Conservation (phyloP, 441 rosid species). For the Euphorbia schlechtendalii region DNA sequence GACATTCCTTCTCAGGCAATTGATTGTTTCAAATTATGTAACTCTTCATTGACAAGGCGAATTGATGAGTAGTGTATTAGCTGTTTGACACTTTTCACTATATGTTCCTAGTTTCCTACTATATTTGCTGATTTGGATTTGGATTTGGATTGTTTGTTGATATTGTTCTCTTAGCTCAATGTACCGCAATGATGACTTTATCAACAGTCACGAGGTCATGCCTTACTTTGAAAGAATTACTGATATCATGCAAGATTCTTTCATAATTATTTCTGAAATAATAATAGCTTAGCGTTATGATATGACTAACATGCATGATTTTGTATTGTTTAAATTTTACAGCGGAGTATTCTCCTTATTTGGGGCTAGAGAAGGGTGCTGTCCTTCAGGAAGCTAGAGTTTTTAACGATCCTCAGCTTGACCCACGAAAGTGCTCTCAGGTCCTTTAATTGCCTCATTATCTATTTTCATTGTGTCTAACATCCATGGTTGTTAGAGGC, state of each 20-base stretch:
- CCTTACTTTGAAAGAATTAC: background rate
- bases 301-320: slow-evolving; percentile 9
- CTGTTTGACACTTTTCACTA: background rate
- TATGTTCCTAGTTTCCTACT: background rate
- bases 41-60: background rate
- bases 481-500: no score
- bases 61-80: background rate
- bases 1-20: no score
- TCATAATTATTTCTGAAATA: slow-evolving; percentile 16
- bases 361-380: slow-evolving; percentile 98
- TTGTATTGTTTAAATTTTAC: slow-evolving; percentile 22
- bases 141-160: background rate
- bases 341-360: slow-evolving; percentile 94
- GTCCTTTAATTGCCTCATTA: slow-evolving; percentile 29
- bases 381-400: slow-evolving; percentile 98
- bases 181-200: background rate
- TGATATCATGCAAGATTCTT: slow-evolving; percentile 14
- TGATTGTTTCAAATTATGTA: no score
- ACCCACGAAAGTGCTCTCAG: slow-evolving; percentile 98
- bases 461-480: slow-evolving; percentile 2
- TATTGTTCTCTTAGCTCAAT: slow-evolving; percentile 16
- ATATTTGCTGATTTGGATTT: background rate
- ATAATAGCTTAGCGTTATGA: background rate
- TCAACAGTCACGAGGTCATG: slow-evolving; percentile 2
- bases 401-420: slow-evolving; percentile 97